Conservation (phyloP, 352 stramenopile genomes). For the Pythium diclinum region DNA sequence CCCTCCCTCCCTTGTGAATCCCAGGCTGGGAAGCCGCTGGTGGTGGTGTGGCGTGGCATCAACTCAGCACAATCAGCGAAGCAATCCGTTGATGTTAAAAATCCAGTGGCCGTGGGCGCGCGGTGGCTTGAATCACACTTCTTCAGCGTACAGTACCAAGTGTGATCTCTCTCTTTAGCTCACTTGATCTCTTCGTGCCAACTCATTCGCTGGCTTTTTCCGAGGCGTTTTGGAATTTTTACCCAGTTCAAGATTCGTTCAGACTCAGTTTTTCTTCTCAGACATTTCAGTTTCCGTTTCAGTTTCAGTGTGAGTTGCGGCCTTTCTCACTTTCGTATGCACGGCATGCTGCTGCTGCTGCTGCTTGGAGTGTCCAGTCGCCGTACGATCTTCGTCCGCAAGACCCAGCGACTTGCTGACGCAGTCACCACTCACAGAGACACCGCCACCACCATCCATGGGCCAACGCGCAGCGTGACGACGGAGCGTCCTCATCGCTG, state of each 20-base stretch:
- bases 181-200: not conserved
- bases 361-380: not conserved
- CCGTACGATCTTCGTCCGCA: not conserved
- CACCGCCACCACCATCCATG: not conserved
- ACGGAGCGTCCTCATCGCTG: not conserved
- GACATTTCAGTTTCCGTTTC: no score
- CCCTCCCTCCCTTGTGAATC: no score
- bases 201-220: constrained; percentile 1
- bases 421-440: not conserved
- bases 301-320: not conserved
- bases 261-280: no score
- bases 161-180: not conserved
- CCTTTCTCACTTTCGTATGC: not conserved
- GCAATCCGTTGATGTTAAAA: not conserved
- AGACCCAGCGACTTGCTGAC: not conserved
- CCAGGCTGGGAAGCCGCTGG: no score
- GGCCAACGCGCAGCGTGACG: not conserved
- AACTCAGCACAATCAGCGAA: not conserved
- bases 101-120: not conserved
- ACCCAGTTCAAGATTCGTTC: not conserved
- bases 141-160: no score
- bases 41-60: no score
- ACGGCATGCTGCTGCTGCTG: not conserved
- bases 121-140: not conserved
- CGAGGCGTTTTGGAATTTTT: not conserved